Percentiles rank a stretch among this genome's conserved stretches.
These are phyloP conservation scores for Auxenochlorella pyrenoidosa DNA, from an alignment of 139 green algal genomes.

Conservation along the genomic window DNA sequence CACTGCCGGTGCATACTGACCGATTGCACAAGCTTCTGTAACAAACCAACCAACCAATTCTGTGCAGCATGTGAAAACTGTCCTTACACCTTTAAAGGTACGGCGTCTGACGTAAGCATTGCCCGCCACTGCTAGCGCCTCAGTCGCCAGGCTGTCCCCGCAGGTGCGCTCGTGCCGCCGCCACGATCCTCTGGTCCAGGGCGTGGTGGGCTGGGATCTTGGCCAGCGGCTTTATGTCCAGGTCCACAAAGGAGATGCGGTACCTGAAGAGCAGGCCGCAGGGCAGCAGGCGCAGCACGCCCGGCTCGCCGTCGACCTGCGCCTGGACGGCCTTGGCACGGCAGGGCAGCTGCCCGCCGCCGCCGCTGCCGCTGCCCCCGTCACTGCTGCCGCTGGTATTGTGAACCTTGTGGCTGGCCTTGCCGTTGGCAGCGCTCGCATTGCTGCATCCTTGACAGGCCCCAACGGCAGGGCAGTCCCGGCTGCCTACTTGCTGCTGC, in stretches of 20 bases:
- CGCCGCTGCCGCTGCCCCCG: too few relatives aligned
- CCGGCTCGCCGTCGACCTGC: neutral
- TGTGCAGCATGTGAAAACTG: too few relatives aligned
- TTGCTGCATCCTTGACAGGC: neutral
- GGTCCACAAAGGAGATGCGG: conserved; percentile 72
- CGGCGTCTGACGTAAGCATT: neutral
- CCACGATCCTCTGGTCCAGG: conserved; percentile 66
- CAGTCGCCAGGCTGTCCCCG: neutral
- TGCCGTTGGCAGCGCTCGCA: neutral
- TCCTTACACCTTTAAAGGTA: too few relatives aligned
- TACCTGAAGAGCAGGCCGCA: conserved; percentile 4
- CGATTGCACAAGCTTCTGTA: too few relatives aligned
- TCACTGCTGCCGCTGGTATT: neutral
- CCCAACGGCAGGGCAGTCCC: neutral
- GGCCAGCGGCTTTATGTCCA: conserved; percentile 77
- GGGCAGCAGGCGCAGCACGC: neutral
- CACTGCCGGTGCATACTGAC: too few relatives aligned
- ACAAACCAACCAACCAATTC: too few relatives aligned
- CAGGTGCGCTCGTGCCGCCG: neutral
- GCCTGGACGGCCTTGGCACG: too few relatives aligned
- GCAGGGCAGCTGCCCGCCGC: neutral
- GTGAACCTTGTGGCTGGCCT: neutral
- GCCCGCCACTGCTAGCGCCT: neutral
- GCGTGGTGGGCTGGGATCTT: conserved; percentile 71
- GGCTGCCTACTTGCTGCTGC: neutral